These are phyloP conservation scores for Tephrocybe sp. DNA, from an alignment of 768 basidiomycete genomes.

Conservation along the genomic window DNA sequence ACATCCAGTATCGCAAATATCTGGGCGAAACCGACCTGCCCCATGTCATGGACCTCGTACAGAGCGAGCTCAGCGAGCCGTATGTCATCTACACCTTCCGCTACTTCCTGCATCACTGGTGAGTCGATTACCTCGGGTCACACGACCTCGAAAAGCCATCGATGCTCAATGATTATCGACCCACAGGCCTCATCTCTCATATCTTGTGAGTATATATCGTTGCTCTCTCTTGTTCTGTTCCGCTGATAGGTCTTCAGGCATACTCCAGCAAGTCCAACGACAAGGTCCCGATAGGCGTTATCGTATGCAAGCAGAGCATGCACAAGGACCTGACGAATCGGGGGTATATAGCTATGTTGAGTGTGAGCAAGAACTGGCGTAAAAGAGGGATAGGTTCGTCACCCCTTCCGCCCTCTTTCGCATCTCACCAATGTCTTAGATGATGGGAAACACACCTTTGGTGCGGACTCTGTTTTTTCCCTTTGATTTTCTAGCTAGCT, in stretches of 20 bases:
- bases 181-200: slow-evolving; percentile 87
- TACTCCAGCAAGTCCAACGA: slow-evolving; percentile 46
- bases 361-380: slow-evolving; percentile 80
- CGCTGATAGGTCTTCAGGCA: slow-evolving; percentile 39
- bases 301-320: slow-evolving; percentile 95
- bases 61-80: slow-evolving; percentile 92
- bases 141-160: slow-evolving; percentile 26
- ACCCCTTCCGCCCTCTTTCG: slow-evolving; percentile 30
- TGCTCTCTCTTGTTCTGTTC: neutral
- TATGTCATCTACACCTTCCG: slow-evolving; percentile 97
- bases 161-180: slow-evolving; percentile 18
- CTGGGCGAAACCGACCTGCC: slow-evolving; percentile 75
- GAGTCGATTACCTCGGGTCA: slow-evolving; percentile 33
- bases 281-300: slow-evolving; percentile 78
- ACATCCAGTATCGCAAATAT: slow-evolving; percentile 72
- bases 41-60: slow-evolving; percentile 83
- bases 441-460: slow-evolving; percentile 45
- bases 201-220: slow-evolving; percentile 50
- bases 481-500: slow-evolving; percentile 63
- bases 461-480: slow-evolving; percentile 43
- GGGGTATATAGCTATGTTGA: slow-evolving; percentile 98
- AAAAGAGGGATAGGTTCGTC: slow-evolving; percentile 90
- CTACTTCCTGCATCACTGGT: slow-evolving; percentile 98
- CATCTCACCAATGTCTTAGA: slow-evolving; percentile 47
- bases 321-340: slow-evolving; percentile 76